Evolutionary conservation across 129 eudicot genomes (phyloP).

Genomic region (Calendula officinalis): DNA sequence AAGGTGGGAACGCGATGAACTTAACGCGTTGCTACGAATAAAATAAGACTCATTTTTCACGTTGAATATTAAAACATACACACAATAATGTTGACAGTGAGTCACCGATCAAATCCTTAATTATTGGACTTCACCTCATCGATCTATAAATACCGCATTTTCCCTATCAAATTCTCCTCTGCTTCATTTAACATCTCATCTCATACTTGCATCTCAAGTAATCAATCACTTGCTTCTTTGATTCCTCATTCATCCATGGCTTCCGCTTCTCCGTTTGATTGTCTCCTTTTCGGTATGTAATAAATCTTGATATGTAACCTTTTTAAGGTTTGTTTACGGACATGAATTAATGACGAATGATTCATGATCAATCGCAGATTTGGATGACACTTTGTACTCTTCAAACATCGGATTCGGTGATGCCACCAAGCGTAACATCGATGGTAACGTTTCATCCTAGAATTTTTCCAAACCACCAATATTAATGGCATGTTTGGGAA

Average conservation of each 20-base stretch:
- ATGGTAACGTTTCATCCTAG: slow-evolving; percentile 39
- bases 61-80: background rate
- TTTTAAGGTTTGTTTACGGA: background rate
- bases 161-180: slow-evolving; percentile 7
- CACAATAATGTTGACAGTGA: background rate
- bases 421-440: slow-evolving; percentile 68
- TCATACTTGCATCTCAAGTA: background rate
- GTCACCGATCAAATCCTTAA: slow-evolving; percentile 21
- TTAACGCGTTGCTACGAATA: background rate
- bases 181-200: background rate
- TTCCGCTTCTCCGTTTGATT: slow-evolving; percentile 62
- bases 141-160: slow-evolving; percentile 1
- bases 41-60: slow-evolving; percentile 18
- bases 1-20: background rate
- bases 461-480: no score
- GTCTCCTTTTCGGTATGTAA: slow-evolving; percentile 60
- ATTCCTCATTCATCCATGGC: slow-evolving; percentile 27
- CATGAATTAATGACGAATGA: background rate
- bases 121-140: background rate
- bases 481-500: no score
- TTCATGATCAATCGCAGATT: slow-evolving; percentile 48
- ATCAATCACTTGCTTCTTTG: background rate
- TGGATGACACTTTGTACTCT: slow-evolving; percentile 92
- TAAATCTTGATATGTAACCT: no score
- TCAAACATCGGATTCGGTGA: slow-evolving; percentile 65